phyloP scores from a whole-genome alignment of 805 yeast genomes.

The Schwanniomyces yamadae region DNA sequence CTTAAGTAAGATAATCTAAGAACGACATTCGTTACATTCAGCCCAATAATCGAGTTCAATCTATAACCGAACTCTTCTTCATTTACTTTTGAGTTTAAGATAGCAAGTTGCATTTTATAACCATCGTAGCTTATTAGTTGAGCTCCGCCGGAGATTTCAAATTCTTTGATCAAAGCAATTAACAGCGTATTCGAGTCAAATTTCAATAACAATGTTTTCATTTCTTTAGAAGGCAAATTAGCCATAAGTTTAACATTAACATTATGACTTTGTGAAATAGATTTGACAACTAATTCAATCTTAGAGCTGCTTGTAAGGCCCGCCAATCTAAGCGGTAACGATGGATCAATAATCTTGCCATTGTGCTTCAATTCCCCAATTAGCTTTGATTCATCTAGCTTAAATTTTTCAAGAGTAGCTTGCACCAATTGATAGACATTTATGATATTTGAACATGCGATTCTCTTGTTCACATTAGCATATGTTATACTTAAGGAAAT shows the following conservation, averaged over 20 bases:
- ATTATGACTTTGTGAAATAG: neutral
- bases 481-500: conserved; percentile 27
- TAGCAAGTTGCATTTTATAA: conserved; percentile 11
- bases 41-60: conserved; percentile 20
- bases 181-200: conserved; percentile 1
- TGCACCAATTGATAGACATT: conserved; percentile 29
- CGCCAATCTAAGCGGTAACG: conserved; percentile 33
- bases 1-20: conserved; percentile 19
- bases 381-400: conserved; percentile 11
- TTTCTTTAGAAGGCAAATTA: conserved; percentile 4
- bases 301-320: conserved; percentile 34
- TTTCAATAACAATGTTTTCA: conserved; percentile 4
- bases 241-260: conserved; percentile 20
- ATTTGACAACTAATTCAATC: conserved; percentile 19
- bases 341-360: conserved; percentile 28
- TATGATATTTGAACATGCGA: conserved; percentile 22
- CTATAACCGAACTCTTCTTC: conserved; percentile 9
- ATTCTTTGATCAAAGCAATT: conserved; percentile 3
- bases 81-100: conserved; percentile 14
- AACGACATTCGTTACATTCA: conserved; percentile 20
- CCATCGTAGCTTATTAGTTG: conserved; percentile 2
- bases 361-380: conserved; percentile 27
- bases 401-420: conserved; percentile 25
- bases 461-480: conserved; percentile 24
- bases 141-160: conserved; percentile 2